These are phyloP conservation scores for Rhipidocladum racemiflorum DNA, from an alignment of 176 grass and related monocot genomes.

Conservation along the genomic window DNA sequence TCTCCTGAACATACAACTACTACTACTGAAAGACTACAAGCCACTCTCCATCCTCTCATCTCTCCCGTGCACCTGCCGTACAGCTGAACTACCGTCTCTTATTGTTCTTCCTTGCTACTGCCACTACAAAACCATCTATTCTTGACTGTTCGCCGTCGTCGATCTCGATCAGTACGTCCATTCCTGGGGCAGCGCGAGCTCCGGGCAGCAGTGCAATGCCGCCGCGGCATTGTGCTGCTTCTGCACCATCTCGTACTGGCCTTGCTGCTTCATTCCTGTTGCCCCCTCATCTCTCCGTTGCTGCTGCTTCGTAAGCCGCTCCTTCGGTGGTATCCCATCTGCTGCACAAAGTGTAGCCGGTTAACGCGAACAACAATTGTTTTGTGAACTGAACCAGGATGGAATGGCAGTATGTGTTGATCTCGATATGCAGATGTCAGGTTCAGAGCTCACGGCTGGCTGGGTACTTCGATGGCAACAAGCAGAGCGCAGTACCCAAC, in stretches of 20 bases:
- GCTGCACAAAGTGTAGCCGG: background rate
- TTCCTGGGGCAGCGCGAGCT: constrained; percentile 45
- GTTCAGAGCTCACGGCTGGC: background rate
- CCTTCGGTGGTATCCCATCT: background rate
- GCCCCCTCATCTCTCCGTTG: background rate
- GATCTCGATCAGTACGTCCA: constrained; percentile 52
- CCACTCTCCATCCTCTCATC: background rate
- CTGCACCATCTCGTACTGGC: background rate
- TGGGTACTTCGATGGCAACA: background rate
- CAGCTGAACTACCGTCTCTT: background rate
- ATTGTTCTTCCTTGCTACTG: background rate
- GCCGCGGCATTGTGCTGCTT: background rate
- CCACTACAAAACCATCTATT: background rate
- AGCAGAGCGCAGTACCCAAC: background rate
- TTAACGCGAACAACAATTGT: background rate
- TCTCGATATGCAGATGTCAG: background rate
- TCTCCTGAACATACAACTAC: too few relatives aligned
- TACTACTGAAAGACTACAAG: background rate
- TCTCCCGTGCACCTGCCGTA: background rate
- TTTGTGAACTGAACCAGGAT: background rate
- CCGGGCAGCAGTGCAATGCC: background rate
- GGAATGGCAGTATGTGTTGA: background rate
- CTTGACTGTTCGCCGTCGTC: background rate
- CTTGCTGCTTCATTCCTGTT: background rate
- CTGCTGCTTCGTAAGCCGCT: background rate